Evolutionary conservation across 2,329 filamentous ascomycete species (phyloP).

Genomic region (Fusarium musae): DNA sequence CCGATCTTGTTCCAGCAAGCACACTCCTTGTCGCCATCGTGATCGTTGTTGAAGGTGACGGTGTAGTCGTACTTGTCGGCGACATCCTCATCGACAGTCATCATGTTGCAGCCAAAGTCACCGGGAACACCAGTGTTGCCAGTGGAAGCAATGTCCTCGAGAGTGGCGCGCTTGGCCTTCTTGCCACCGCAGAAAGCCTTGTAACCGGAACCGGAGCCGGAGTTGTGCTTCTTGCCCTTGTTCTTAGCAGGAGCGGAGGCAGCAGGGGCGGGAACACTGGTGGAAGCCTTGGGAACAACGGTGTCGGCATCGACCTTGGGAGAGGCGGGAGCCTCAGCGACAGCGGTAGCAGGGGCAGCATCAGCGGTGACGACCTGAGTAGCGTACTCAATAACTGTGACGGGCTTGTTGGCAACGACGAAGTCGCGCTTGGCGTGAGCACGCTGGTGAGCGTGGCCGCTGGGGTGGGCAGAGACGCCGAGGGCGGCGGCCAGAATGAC

Average conservation of each 20-base stretch:
- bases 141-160: slow-evolving; percentile 57
- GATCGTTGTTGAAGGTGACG: slow-evolving; percentile 54
- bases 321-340: not conserved
- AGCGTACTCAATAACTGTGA: slow-evolving; percentile 40
- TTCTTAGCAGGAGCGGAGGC: not conserved
- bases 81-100: slow-evolving; percentile 53
- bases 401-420: slow-evolving; percentile 51
- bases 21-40: slow-evolving; percentile 52
- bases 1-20: slow-evolving; percentile 66
- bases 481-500: slow-evolving; percentile 54
- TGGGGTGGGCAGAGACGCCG: slow-evolving; percentile 56
- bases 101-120: slow-evolving; percentile 65
- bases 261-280: not conserved
- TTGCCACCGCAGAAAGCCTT: slow-evolving; percentile 52
- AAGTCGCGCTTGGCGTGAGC: slow-evolving; percentile 50
- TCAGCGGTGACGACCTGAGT: slow-evolving; percentile 26
- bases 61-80: slow-evolving; percentile 58
- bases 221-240: slow-evolving; percentile 22
- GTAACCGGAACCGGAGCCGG: slow-evolving; percentile 36
- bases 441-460: slow-evolving; percentile 52
- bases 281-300: slow-evolving; percentile 6
- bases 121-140: slow-evolving; percentile 58
- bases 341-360: not conserved
- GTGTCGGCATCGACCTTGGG: slow-evolving; percentile 1
- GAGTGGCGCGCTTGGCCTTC: slow-evolving; percentile 58